These are phyloP conservation scores for Penicillium herquei DNA, from an alignment of 495 filamentous ascomycete species.

Conservation along the genomic window DNA sequence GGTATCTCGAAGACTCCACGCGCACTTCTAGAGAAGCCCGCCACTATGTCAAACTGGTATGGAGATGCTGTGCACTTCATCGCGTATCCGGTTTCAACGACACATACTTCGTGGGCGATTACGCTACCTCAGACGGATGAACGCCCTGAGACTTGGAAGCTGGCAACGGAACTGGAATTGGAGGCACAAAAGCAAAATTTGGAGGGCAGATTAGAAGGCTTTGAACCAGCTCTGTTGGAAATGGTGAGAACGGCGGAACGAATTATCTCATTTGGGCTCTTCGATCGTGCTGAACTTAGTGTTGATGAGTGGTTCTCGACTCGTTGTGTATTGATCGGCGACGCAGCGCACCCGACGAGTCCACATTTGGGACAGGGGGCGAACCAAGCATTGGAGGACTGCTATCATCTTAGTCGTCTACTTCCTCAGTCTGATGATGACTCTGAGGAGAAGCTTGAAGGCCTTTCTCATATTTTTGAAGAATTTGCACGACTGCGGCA, in stretches of 20 bases:
- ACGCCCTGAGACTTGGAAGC: background rate
- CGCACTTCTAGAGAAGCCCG: background rate
- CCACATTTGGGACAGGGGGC: background rate
- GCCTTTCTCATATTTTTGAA: background rate
- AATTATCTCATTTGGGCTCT: background rate
- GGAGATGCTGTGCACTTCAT: background rate
- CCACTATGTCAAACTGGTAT: background rate
- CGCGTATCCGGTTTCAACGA: background rate
- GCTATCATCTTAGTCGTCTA: background rate
- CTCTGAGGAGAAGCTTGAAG: background rate
- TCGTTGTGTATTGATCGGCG: background rate
- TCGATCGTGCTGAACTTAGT: background rate
- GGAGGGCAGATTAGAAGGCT: background rate
- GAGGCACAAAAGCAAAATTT: background rate
- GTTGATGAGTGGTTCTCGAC: background rate
- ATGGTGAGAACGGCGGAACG: background rate
- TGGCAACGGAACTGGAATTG: background rate
- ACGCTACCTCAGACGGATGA: background rate
- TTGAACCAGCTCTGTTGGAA: background rate
- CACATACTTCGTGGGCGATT: background rate
- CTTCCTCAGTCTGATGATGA: background rate
- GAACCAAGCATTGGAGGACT: background rate
- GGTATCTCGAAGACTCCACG: background rate
- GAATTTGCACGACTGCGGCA: background rate
- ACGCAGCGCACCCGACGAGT: background rate